Percentiles rank a stretch among this genome's conserved stretches.
phyloP scores from a whole-genome alignment of 495 filamentous ascomycete species.

The Copromyces sp. region DNA sequence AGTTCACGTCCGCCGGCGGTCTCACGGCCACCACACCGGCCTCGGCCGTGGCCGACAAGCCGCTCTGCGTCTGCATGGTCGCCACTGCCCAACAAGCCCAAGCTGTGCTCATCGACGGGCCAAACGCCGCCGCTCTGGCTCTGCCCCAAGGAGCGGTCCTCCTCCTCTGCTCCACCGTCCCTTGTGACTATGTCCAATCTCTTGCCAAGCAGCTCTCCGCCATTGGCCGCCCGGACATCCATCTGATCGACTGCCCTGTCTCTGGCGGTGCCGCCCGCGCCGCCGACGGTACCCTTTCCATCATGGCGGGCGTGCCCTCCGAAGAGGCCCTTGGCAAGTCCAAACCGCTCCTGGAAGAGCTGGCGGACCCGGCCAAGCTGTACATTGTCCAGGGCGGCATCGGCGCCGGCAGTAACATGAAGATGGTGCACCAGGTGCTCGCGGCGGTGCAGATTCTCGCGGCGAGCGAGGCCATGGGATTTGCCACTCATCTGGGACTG shows the following conservation, averaged over 20 bases:
- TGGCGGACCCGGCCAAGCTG: constrained; percentile 52
- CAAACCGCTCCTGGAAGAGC: constrained; percentile 48
- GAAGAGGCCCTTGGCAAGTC: constrained; percentile 49
- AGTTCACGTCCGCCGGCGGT: constrained; percentile 58
- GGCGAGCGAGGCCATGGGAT: constrained; percentile 62
- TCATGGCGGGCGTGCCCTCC: constrained; percentile 58
- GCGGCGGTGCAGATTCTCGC: constrained; percentile 68
- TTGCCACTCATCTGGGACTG: constrained; percentile 58
- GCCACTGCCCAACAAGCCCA: constrained; percentile 63
- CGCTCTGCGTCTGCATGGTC: constrained; percentile 69
- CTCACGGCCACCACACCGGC: constrained; percentile 48
- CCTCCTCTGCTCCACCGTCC: constrained; percentile 65
- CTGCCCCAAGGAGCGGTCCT: constrained; percentile 51
- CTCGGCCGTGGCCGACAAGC: constrained; percentile 50
- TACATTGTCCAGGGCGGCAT: constrained; percentile 66
- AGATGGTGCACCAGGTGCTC: constrained; percentile 77
- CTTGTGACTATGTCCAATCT: constrained; percentile 53
- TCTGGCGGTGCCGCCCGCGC: constrained; percentile 68
- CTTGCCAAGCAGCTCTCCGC: constrained; percentile 45
- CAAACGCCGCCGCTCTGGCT: constrained; percentile 44
- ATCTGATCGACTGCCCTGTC: constrained; percentile 64
- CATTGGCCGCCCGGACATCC: constrained; percentile 50
- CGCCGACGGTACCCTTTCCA: constrained; percentile 66
- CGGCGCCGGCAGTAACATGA: constrained; percentile 76
- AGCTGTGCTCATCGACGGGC: constrained; percentile 50